A percentile compares a stretch with the other conserved stretches of the same genome.
phyloP scores from a whole-genome alignment of 1,284 basidiomycete species.

The Rhodofomes roseus region DNA sequence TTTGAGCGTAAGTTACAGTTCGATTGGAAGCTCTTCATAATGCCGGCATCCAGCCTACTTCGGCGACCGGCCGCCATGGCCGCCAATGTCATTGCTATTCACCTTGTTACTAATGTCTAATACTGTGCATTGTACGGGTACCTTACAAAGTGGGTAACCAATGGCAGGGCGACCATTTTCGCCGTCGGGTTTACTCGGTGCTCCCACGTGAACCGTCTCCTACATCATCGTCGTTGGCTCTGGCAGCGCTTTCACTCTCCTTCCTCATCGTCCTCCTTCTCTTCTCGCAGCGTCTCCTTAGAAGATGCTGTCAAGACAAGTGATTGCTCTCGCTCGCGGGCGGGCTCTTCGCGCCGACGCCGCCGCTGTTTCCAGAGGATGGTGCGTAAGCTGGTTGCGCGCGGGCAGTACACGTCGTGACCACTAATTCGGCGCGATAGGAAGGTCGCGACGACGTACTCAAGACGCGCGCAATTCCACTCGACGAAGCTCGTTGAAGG shows the following conservation, averaged over 20 bases:
- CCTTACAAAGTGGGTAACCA: background rate
- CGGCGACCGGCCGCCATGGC: background rate
- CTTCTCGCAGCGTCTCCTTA: constrained; percentile 32
- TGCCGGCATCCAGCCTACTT: no score
- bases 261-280: constrained; percentile 1
- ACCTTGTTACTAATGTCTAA: background rate
- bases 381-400: constrained; percentile 33
- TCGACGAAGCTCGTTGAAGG: constrained; percentile 66
- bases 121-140: background rate
- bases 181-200: constrained; percentile 4
- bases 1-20: no score
- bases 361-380: constrained; percentile 43
- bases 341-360: constrained; percentile 43
- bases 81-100: background rate
- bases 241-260: constrained; percentile 1
- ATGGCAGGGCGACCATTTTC: background rate
- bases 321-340: constrained; percentile 62
- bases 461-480: constrained; percentile 61
- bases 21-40: no score
- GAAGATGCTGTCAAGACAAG: constrained; percentile 67
- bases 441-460: constrained; percentile 42
- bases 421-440: constrained; percentile 17
- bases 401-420: constrained; percentile 2
- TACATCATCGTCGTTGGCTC: constrained; percentile 4
- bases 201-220: constrained; percentile 2